A percentile compares a stretch with the other conserved stretches of the same genome.
Conservation (phyloP, 495 filamentous ascomycete genomes). For the Platismatia glauca region DNA sequence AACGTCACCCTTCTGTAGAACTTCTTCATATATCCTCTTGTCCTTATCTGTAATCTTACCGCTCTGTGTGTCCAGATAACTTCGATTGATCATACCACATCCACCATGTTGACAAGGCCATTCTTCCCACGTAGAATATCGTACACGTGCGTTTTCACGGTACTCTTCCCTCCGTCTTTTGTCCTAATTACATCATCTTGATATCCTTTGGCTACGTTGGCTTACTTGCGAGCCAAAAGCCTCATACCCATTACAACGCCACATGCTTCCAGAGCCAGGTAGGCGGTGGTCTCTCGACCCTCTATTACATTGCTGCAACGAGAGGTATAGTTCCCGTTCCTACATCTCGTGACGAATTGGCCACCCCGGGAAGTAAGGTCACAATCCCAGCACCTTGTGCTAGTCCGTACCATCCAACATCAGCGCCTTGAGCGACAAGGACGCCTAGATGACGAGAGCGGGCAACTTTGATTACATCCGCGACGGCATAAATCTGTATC, state of each 20-base stretch:
- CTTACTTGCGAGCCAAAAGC: constrained; percentile 53
- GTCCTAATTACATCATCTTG: constrained; percentile 47
- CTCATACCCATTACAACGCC: constrained; percentile 62
- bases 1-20: constrained; percentile 39
- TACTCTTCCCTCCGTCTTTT: constrained; percentile 55
- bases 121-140: constrained; percentile 53
- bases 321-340: constrained; percentile 35
- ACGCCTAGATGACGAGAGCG: constrained; percentile 44
- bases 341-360: constrained; percentile 39
- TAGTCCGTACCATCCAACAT: constrained; percentile 70
- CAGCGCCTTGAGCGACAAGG: constrained; percentile 59
- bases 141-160: constrained; percentile 56
- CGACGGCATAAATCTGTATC: constrained; percentile 60
- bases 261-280: constrained; percentile 52
- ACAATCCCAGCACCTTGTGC: constrained; percentile 46
- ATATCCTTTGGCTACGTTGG: constrained; percentile 47
- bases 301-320: constrained; percentile 59
- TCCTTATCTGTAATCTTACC: constrained; percentile 47
- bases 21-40: constrained; percentile 45
- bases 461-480: constrained; percentile 42
- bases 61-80: constrained; percentile 42
- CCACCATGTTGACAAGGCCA: constrained; percentile 59
- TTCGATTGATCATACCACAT: constrained; percentile 52
- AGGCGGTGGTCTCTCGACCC: constrained; percentile 51
- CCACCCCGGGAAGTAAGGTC: constrained; percentile 46